Conservation (phyloP, 495 filamentous ascomycete species). For the Geoglossum glabrum region DNA sequence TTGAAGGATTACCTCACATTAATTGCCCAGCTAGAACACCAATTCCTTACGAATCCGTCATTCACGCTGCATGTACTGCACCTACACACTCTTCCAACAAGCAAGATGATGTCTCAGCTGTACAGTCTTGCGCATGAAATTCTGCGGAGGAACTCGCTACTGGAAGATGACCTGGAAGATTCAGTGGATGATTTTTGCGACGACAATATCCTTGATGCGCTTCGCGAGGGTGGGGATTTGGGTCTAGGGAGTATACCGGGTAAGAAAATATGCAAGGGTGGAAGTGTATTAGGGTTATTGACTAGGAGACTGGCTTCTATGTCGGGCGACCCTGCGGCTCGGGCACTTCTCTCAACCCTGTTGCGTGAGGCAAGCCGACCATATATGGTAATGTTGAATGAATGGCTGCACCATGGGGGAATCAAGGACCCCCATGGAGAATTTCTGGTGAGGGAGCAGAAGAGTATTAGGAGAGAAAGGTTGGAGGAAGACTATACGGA, state of each 20-base stretch:
- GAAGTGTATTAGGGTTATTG: slow-evolving; percentile 66
- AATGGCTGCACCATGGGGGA: slow-evolving; percentile 91
- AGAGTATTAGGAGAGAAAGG: slow-evolving; percentile 77
- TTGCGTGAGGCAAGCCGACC: slow-evolving; percentile 76
- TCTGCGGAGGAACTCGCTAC: slow-evolving; percentile 62
- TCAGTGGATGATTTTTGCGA: slow-evolving; percentile 63
- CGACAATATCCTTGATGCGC: slow-evolving; percentile 71
- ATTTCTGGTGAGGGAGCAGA: slow-evolving; percentile 88
- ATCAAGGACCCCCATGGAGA: slow-evolving; percentile 90
- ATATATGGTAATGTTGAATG: slow-evolving; percentile 96
- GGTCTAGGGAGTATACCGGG: slow-evolving; percentile 55
- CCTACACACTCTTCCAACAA: slow-evolving; percentile 72
- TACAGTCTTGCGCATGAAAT: slow-evolving; percentile 76
- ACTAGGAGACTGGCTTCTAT: slow-evolving; percentile 68
- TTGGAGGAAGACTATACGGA: slow-evolving; percentile 94
- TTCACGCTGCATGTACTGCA: slow-evolving; percentile 89
- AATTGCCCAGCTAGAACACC: slow-evolving; percentile 79
- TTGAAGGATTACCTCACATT: slow-evolving; percentile 86
- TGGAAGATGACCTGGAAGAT: slow-evolving; percentile 74
- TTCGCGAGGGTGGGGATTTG: slow-evolving; percentile 61
- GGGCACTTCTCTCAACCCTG: slow-evolving; percentile 55
- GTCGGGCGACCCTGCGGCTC: slow-evolving; percentile 81
- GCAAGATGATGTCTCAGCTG: slow-evolving; percentile 73
- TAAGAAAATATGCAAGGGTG: slow-evolving; percentile 88
- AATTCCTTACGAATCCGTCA: slow-evolving; percentile 63